Percentiles rank a stretch among this genome's conserved stretches.
Conservation (phyloP, 2,329 filamentous ascomycete species). For the Ophiocordyceps australis region DNA sequence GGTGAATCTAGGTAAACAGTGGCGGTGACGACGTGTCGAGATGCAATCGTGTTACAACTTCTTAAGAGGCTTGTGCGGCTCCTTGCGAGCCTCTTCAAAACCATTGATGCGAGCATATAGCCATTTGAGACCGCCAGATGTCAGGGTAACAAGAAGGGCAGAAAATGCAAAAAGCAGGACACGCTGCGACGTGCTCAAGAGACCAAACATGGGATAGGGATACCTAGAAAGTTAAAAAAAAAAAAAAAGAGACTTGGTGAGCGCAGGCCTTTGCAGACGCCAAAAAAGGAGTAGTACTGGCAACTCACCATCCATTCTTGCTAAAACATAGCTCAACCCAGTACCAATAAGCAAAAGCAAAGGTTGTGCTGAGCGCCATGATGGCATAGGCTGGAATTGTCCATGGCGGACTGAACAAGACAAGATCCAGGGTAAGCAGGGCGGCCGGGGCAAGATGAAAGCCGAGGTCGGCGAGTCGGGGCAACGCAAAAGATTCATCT, state of each 20-base stretch:
- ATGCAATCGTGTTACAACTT: too few relatives aligned
- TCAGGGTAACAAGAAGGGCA: slow-evolving; percentile 52
- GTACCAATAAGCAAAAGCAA: slow-evolving; percentile 55
- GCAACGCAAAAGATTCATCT: slow-evolving; percentile 35
- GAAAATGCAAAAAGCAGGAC: slow-evolving; percentile 50
- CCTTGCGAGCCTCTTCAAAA: slow-evolving; percentile 15
- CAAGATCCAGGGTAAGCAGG: slow-evolving; percentile 43
- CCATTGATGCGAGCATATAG: slow-evolving; percentile 52
- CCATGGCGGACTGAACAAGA: slow-evolving; percentile 58
- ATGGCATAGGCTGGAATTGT: slow-evolving; percentile 42
- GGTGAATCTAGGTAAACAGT: too few relatives aligned
- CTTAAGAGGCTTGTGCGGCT: slow-evolving; percentile 12
- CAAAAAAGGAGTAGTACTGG: too few relatives aligned
- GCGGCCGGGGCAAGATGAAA: slow-evolving; percentile 50
- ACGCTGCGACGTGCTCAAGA: slow-evolving; percentile 48
- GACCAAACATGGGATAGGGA: slow-evolving; percentile 68
- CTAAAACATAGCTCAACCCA: slow-evolving; percentile 60
- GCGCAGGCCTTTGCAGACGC: neutral
- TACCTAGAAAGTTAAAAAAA: slow-evolving; percentile 34
- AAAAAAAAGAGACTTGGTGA: neutral
- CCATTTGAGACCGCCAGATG: slow-evolving; percentile 51
- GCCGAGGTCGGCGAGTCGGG: slow-evolving; percentile 38
- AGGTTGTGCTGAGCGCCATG: slow-evolving; percentile 33
- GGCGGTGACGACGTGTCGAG: too few relatives aligned
- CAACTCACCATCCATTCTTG: slow-evolving; percentile 46